Conservation (phyloP, 257 asterid species). For the Solanum chmielewskii region DNA sequence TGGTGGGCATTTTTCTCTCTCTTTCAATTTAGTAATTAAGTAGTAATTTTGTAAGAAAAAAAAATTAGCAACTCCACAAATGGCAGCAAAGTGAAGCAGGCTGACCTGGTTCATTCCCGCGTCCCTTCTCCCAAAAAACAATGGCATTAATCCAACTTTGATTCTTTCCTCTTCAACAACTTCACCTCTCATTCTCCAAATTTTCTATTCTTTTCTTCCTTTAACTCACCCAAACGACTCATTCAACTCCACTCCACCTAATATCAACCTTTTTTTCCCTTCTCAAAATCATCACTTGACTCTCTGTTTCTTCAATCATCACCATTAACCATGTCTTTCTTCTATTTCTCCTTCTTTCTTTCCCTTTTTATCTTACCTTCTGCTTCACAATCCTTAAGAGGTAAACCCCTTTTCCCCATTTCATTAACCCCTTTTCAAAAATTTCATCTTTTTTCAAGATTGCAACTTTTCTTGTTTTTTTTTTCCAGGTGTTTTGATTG, state of each 20-base stretch:
- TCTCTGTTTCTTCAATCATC: slow-evolving; percentile 5
- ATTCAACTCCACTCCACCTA: slow-evolving; percentile 6
- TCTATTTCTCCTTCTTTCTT: slow-evolving; percentile 10
- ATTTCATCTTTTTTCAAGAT: not conserved
- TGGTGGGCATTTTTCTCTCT: not conserved
- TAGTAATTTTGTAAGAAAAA: not conserved
- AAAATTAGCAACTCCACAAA: not conserved
- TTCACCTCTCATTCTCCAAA: slow-evolving; percentile 4
- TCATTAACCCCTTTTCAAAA: not conserved
- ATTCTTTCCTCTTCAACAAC: slow-evolving; percentile 25
- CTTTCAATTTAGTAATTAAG: not conserved
- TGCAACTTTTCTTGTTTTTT: not conserved
- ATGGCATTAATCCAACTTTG: not conserved
- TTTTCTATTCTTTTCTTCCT: slow-evolving; percentile 5
- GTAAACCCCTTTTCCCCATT: slow-evolving; percentile 13
- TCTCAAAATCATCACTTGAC: not conserved
- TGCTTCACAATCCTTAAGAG: slow-evolving; percentile 37
- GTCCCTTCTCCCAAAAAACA: not conserved
- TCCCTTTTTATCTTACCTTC: slow-evolving; percentile 18
- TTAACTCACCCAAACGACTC: slow-evolving; percentile 14
- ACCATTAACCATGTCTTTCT: slow-evolving; percentile 3
- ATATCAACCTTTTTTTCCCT: not conserved
- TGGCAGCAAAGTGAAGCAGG: not conserved
- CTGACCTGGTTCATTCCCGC: slow-evolving; percentile 2
- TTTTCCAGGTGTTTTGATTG: slow-evolving; percentile 42